A percentile compares a stretch with the other conserved stretches of the same genome.
phyloP scores from a whole-genome alignment of 2,329 filamentous ascomycete species.

The Neospermospora avenae region DNA sequence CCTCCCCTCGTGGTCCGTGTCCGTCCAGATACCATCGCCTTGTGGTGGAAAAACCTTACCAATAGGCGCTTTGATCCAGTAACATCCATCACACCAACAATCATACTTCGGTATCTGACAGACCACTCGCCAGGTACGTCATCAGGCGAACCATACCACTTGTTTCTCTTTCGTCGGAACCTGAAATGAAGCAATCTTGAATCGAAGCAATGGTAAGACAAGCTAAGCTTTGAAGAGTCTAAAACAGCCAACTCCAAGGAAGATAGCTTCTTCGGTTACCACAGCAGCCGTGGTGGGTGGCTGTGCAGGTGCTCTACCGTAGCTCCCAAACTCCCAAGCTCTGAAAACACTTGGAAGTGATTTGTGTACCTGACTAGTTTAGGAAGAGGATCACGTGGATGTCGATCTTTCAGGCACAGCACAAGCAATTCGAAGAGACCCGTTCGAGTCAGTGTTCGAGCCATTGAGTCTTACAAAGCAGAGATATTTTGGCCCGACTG shows the following conservation, averaged over 20 bases:
- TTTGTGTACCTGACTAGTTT: neutral
- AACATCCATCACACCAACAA: too few species aligned
- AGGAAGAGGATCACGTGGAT: neutral
- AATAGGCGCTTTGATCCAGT: too few species aligned
- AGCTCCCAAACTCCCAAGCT: too few species aligned
- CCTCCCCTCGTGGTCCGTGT: too few species aligned
- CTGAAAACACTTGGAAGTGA: too few species aligned
- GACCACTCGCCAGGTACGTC: slow-evolving; percentile 8
- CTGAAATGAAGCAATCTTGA: slow-evolving; percentile 17
- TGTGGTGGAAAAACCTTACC: too few species aligned
- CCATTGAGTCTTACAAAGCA: too few species aligned
- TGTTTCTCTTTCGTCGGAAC: neutral
- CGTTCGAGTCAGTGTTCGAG: too few species aligned
- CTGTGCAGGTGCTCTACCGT: neutral
- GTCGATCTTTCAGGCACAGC: neutral
- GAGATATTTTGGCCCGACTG: too few species aligned
- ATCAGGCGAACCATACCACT: neutral
- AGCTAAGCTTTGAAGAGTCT: neutral
- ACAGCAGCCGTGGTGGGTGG: neutral
- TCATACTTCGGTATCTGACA: too few species aligned
- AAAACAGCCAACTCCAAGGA: neutral
- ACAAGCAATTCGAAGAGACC: too few species aligned
- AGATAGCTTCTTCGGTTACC: neutral
- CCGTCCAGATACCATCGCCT: too few species aligned
- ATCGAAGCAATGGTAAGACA: neutral